Evolutionary conservation across 768 basidiomycete genomes (phyloP).

Genomic region (Amanita phalloides): DNA sequence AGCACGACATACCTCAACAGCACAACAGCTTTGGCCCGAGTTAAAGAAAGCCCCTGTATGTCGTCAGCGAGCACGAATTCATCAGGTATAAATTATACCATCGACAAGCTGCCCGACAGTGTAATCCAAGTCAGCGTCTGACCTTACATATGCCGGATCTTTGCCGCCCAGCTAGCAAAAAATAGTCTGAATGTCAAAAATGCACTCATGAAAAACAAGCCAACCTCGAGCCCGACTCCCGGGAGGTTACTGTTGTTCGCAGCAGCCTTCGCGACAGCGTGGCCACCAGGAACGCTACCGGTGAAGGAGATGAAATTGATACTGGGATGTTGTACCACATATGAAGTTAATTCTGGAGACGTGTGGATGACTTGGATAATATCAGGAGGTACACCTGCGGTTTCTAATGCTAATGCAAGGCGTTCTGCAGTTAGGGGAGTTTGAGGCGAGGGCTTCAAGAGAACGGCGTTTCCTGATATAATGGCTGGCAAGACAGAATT

Average conservation of each 20-base stretch:
- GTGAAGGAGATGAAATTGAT: conserved; percentile 89
- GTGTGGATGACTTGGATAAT: conserved; percentile 73
- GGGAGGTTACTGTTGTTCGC: conserved; percentile 64
- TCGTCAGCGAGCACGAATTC: neutral
- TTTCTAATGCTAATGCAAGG: conserved; percentile 53
- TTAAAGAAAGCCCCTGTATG: conserved; percentile 82
- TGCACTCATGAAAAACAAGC: conserved; percentile 1
- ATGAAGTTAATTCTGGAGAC: conserved; percentile 45
- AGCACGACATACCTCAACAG: conserved; percentile 54
- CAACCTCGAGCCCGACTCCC: conserved; percentile 76
- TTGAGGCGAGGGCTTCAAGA: conserved; percentile 95
- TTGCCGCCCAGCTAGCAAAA: conserved; percentile 78
- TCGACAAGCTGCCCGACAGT: conserved; percentile 84
- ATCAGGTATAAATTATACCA: conserved; percentile 33
- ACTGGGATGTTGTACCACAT: conserved; percentile 50
- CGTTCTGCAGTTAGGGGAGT: conserved; percentile 86
- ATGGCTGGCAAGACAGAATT: conserved; percentile 91
- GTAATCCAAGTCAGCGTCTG: conserved; percentile 78
- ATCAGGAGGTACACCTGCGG: conserved; percentile 69
- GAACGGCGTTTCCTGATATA: conserved; percentile 80
- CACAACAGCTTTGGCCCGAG: conserved; percentile 95
- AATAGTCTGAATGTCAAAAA: neutral
- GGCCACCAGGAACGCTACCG: conserved; percentile 71
- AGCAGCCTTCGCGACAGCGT: conserved; percentile 62
- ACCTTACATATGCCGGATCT: conserved; percentile 91